Conservation (phyloP, 2,329 filamentous ascomycete genomes). For the Trichophyton rubrum region DNA sequence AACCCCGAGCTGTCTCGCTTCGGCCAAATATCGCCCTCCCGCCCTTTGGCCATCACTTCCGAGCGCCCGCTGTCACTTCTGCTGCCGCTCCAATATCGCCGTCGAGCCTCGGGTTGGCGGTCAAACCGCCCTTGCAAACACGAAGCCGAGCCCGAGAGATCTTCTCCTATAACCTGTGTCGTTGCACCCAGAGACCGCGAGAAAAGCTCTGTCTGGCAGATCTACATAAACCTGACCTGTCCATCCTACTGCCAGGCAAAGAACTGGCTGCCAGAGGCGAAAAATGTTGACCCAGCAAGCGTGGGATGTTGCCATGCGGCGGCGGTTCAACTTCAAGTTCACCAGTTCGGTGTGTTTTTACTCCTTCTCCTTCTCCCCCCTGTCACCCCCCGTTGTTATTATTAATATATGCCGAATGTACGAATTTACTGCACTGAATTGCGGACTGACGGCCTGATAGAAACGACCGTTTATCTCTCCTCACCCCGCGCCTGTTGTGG, state of each 20-base stretch:
- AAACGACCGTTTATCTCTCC: not conserved
- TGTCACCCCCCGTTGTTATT: not conserved
- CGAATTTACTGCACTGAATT: not conserved
- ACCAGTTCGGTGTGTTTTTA: not conserved
- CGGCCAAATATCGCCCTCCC: not conserved
- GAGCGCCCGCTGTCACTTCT: not conserved
- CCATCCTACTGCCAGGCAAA: not conserved
- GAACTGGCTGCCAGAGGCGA: not conserved
- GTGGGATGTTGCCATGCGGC: slow-evolving; percentile 3
- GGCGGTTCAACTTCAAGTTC: slow-evolving; percentile 4
- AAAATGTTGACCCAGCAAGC: not conserved
- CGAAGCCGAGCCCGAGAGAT: too few relatives aligned
- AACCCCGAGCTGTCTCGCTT: not conserved
- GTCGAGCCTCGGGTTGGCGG: not conserved
- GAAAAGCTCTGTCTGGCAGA: too few relatives aligned
- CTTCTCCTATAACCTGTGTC: too few relatives aligned
- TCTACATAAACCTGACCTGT: not conserved
- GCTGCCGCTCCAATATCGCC: not conserved
- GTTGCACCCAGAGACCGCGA: not conserved
- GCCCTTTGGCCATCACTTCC: not conserved
- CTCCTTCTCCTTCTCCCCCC: too few relatives aligned
- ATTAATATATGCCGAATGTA: not conserved
- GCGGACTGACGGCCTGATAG: not conserved
- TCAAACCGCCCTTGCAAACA: too few relatives aligned
- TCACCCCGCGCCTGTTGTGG: not conserved